Conservation (phyloP, 2,329 filamentous ascomycete species). For the Exophiala dermatitidis region DNA sequence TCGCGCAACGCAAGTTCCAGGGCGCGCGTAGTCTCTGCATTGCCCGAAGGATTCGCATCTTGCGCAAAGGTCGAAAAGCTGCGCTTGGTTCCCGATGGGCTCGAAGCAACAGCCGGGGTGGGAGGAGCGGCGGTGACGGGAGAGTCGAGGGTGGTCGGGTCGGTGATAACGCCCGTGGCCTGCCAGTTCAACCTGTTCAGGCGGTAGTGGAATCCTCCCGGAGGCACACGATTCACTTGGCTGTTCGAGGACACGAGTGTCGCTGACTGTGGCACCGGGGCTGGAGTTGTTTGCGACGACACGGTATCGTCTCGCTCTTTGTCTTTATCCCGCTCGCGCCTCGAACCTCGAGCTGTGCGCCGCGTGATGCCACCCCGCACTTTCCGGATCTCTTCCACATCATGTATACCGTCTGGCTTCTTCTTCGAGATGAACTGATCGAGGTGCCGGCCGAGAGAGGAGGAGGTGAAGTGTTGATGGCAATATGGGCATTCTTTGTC, state of each 20-base stretch:
- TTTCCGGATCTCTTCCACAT: constrained; percentile 81
- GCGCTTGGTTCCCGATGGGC: constrained; percentile 25
- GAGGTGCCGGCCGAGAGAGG: constrained; percentile 83
- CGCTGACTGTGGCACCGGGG: constrained; percentile 4
- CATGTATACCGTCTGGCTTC: constrained; percentile 86
- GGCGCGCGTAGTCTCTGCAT: constrained; percentile 65
- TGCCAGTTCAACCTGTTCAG: constrained; percentile 66
- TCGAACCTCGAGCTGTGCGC: constrained; percentile 65
- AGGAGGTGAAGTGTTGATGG: constrained; percentile 83
- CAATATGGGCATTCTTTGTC: constrained; percentile 88
- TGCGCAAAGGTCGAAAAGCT: constrained; percentile 24
- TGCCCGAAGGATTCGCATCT: constrained; percentile 15
- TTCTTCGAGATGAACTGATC: constrained; percentile 91
- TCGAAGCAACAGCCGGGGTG: constrained; percentile 22
- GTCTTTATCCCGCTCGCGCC: constrained; percentile 57
- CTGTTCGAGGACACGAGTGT: constrained; percentile 5
- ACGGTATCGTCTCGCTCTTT: constrained; percentile 37
- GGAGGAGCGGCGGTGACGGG: constrained; percentile 32
- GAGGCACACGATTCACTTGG: constrained; percentile 17
- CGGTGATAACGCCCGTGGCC: constrained; percentile 69
- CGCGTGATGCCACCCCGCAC: constrained; percentile 79
- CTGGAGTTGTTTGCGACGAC: constrained; percentile 29
- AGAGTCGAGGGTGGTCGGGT: constrained; percentile 53
- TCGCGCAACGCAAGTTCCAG: constrained; percentile 80
- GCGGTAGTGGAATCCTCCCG: constrained; percentile 30